Conservation (phyloP, 2,329 filamentous ascomycete genomes). For the Cytospora paraplurivora region DNA sequence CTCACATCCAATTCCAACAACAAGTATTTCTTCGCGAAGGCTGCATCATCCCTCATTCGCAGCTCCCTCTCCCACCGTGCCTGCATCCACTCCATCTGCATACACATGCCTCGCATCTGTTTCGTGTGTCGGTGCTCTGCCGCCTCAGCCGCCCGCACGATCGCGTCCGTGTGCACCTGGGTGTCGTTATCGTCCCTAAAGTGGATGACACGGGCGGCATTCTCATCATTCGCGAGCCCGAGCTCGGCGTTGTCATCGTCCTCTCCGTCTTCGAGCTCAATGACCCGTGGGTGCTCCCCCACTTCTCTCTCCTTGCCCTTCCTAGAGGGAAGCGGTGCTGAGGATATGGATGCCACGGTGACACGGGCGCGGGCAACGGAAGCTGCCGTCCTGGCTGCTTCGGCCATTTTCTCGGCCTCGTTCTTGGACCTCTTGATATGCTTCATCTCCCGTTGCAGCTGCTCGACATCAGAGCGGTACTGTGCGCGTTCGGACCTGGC, state of each 20-base stretch:
- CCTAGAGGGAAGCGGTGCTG: constrained; percentile 3
- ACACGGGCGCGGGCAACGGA: constrained; percentile 27
- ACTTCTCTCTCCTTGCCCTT: constrained; percentile 26
- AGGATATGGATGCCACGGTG: constrained; percentile 23
- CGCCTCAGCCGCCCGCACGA: constrained; percentile 58
- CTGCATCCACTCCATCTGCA: constrained; percentile 90
- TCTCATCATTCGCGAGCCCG: constrained; percentile 19
- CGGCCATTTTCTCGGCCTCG: constrained; percentile 38
- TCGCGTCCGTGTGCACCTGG: constrained; percentile 58
- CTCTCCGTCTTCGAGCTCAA: constrained; percentile 34
- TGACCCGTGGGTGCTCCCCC: constrained; percentile 26
- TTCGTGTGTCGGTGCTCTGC: constrained; percentile 71
- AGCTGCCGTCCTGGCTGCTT: constrained; percentile 33
- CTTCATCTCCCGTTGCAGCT: constrained; percentile 55
- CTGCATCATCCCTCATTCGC: constrained; percentile 75
- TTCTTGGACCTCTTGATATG: constrained; percentile 46
- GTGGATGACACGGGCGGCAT: constrained; percentile 29
- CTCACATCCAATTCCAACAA: constrained; percentile 78
- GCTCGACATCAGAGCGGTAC: constrained; percentile 57
- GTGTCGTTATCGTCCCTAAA: constrained; percentile 39
- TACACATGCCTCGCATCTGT: constrained; percentile 78
- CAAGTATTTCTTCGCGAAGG: constrained; percentile 86
- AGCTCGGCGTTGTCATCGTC: constrained; percentile 21
- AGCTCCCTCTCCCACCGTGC: constrained; percentile 80
- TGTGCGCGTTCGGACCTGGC: constrained; percentile 66